Conservation (phyloP, 1,284 basidiomycete genomes). For the Ustilago hordei region DNA sequence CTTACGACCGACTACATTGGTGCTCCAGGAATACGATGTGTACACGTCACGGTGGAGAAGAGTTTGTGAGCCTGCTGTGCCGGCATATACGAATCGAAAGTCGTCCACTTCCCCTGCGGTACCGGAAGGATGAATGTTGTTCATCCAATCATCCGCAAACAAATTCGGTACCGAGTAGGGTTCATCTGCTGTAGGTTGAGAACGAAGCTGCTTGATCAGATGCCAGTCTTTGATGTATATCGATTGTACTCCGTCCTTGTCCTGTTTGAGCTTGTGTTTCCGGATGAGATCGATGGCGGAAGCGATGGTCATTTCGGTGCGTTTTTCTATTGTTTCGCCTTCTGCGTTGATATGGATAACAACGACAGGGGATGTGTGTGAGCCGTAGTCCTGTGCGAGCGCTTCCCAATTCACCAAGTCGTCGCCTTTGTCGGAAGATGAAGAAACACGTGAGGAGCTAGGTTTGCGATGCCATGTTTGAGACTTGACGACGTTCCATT, state of each 20-base stretch:
- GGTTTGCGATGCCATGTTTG: not conserved
- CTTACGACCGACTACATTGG: conserved; percentile 74
- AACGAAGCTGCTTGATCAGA: conserved; percentile 68
- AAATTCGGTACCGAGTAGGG: conserved; percentile 72
- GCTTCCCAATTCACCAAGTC: conserved; percentile 35
- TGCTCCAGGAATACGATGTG: conserved; percentile 74
- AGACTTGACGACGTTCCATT: conserved; percentile 22
- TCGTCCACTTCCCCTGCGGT: conserved; percentile 67
- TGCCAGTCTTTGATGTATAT: conserved; percentile 76
- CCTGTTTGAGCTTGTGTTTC: not conserved
- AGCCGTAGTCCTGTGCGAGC: conserved; percentile 28
- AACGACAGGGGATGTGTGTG: conserved; percentile 48
- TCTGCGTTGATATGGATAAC: not conserved
- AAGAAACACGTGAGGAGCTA: not conserved
- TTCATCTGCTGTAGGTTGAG: conserved; percentile 13
- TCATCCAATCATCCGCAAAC: conserved; percentile 73
- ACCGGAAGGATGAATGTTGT: conserved; percentile 41
- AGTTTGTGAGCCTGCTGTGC: conserved; percentile 44
- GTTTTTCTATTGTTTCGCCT: conserved; percentile 15
- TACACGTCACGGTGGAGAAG: conserved; percentile 68
- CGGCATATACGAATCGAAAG: conserved; percentile 70
- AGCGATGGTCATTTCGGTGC: conserved; percentile 36
- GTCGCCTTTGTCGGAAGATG: not conserved
- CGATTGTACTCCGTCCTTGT: conserved; percentile 20
- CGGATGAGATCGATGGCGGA: conserved; percentile 40